Conservation (phyloP, 2,329 filamentous ascomycete species). For the Thyridium curvatum region DNA sequence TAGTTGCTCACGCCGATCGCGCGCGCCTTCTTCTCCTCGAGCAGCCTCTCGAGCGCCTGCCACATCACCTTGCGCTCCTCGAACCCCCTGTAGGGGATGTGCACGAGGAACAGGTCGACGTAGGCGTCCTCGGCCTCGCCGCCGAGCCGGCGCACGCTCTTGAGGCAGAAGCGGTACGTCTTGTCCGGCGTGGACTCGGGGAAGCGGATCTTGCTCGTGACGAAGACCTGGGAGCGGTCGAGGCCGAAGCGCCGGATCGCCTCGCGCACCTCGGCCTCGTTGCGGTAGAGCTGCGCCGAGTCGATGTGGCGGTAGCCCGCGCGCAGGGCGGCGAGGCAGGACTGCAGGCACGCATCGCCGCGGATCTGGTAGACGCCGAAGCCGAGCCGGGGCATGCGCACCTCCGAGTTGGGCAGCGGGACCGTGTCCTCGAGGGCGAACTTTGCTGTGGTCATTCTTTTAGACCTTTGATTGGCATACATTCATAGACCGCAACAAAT, state of each 20-base stretch:
- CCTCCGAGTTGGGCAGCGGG: not conserved
- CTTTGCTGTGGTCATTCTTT: not conserved
- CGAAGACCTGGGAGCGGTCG: slow-evolving; percentile 26
- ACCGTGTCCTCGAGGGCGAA: not conserved
- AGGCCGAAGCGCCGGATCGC: slow-evolving; percentile 33
- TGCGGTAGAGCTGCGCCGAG: not conserved
- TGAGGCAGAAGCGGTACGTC: no score
- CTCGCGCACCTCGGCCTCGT: slow-evolving; percentile 31
- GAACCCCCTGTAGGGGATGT: slow-evolving; percentile 4
- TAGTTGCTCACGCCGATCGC: slow-evolving; percentile 58
- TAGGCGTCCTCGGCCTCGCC: slow-evolving; percentile 1
- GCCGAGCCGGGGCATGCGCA: not conserved
- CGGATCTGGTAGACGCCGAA: not conserved
- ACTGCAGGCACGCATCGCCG: not conserved
- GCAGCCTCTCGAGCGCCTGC: slow-evolving; percentile 50
- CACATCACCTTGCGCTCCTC: slow-evolving; percentile 27
- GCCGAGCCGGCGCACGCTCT: no score
- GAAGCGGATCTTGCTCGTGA: not conserved
- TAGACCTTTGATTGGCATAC: not conserved
- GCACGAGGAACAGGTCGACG: slow-evolving; percentile 9
- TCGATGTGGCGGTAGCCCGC: not conserved
- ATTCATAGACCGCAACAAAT: not conserved
- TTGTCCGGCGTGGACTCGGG: no score
- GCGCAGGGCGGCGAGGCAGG: not conserved
- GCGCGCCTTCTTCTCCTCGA: slow-evolving; percentile 36